phyloP scores from a whole-genome alignment of 805 yeast genomes.

The Ogataea ramenticola region DNA sequence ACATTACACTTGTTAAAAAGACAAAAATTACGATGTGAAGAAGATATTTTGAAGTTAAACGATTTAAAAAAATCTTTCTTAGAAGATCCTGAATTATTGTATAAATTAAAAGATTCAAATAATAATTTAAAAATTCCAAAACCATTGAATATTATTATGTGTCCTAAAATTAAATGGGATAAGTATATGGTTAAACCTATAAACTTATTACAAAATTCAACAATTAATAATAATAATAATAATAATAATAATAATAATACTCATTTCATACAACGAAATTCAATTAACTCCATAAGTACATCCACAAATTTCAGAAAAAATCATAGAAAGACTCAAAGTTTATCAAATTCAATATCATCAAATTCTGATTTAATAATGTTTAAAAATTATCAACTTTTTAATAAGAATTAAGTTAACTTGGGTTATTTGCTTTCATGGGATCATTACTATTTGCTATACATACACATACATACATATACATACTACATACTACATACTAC shows the following conservation, averaged over 20 bases:
- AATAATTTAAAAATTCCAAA: conserved; percentile 4
- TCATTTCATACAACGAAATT: too few relatives aligned
- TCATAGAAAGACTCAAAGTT: conserved; percentile 2
- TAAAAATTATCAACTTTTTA: neutral
- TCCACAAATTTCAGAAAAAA: neutral
- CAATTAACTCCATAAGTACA: neutral
- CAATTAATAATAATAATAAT: neutral
- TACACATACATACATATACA: too few relatives aligned
- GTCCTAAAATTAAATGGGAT: conserved; percentile 9
- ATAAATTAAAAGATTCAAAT: neutral
- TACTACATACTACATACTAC: neutral
- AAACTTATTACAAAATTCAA: neutral
- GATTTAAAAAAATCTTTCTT: conserved; percentile 3
- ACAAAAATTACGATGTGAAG: conserved; percentile 5
- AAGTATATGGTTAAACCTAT: conserved; percentile 2
- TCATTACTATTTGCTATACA: too few relatives aligned
- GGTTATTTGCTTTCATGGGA: too few relatives aligned
- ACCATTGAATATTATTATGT: conserved; percentile 5
- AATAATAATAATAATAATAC: neutral
- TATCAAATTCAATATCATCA: neutral
- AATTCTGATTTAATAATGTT: neutral
- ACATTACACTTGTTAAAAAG: conserved; percentile 7
- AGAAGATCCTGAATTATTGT: conserved; percentile 7
- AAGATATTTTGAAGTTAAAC: conserved; percentile 6
- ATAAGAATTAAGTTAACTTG: neutral